A percentile compares a stretch with the other conserved stretches of the same genome.
These are phyloP conservation scores for Naganishia sp. DNA, from an alignment of 1,284 basidiomycete genomes.

Conservation along the genomic window DNA sequence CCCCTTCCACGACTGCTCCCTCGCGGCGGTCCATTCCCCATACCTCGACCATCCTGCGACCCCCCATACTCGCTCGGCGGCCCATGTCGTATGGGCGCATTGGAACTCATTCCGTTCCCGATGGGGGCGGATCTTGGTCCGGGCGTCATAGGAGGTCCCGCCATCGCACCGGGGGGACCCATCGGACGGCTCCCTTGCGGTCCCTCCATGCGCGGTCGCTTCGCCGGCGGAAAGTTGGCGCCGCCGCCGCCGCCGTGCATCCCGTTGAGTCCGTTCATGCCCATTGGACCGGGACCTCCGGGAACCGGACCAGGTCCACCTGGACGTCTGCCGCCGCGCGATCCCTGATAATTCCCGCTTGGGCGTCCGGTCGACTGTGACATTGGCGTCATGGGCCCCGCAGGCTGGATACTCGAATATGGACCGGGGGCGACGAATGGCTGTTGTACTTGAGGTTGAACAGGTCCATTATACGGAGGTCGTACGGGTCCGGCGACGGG, in stretches of 20 bases:
- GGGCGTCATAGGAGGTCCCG: constrained; percentile 28
- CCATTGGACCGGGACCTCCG: constrained; percentile 5
- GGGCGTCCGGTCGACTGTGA: background rate
- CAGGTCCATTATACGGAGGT: constrained; percentile 3
- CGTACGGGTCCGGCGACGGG: constrained; percentile 9
- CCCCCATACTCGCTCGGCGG: constrained; percentile 8
- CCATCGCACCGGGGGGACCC: constrained; percentile 33
- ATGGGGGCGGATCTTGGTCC: constrained; percentile 29
- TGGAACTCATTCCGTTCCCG: constrained; percentile 29
- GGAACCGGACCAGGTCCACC: constrained; percentile 12
- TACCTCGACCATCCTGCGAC: constrained; percentile 6
- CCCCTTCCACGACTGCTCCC: constrained; percentile 17
- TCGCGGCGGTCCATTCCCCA: constrained; percentile 12
- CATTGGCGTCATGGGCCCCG: constrained; percentile 34
- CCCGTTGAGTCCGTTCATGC: background rate
- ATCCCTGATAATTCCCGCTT: constrained; percentile 36
- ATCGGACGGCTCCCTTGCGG: constrained; percentile 51
- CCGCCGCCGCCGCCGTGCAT: background rate
- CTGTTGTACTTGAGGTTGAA: constrained; percentile 34
- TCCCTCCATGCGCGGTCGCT: constrained; percentile 79
- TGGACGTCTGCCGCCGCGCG: constrained; percentile 34
- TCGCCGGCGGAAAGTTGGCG: constrained; percentile 56
- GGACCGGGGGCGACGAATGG: constrained; percentile 23
- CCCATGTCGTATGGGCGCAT: constrained; percentile 21
- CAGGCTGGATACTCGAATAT: constrained; percentile 34